Evolutionary conservation across 768 basidiomycete genomes (phyloP), one percentile per base, ranked within the genome.

Genomic region (Suillus subluteus): DNA sequence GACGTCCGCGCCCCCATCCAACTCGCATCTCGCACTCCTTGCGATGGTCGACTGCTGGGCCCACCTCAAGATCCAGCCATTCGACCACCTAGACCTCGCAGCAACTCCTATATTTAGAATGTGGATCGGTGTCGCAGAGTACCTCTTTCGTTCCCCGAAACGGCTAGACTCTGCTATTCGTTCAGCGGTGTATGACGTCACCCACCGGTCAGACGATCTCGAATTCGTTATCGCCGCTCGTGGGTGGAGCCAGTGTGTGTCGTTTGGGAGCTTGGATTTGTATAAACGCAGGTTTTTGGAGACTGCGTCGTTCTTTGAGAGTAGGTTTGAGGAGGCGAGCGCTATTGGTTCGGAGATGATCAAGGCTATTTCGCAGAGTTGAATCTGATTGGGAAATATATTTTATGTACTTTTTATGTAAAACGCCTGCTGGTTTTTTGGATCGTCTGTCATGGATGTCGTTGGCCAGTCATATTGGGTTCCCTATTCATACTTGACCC

Each of bases 11-110:
- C 76, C 69, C 64, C 77, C 68, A 6, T 86, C 87, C 9, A 98
- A 99, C 75, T 96, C 95, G 1, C 97, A 99, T 76, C 87, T 99
- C 64, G 90, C 94, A 11, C 84, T 99, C 9, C 87, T 99, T 58
- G 96, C 96, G 18, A 99, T 99, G 96, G 98, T 98, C 23, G 98
- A 99, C 78, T 96, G 94, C 72, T 99, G 98, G 98, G 91, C 94
- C 9, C 86, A 87, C 62, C 87, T 99, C 62, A 81, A 83, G 0
- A 96, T 98, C 73, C 87, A 92, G 63, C 98, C 98, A 0, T 97
- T 93, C 75, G 88, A 87, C 41, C 96, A 99, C 80, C 88, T 99
- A 68, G 86, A 91, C 9, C 88, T 99, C 55, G 97, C 97, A 0
- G 97, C 96, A 9, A 99, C 96, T 2, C 98, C 98, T 0, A 86